Evolutionary conservation across 371 early-diverging fungal genomes (phyloP).

Genomic region (Saksenaea vasiformis): DNA sequence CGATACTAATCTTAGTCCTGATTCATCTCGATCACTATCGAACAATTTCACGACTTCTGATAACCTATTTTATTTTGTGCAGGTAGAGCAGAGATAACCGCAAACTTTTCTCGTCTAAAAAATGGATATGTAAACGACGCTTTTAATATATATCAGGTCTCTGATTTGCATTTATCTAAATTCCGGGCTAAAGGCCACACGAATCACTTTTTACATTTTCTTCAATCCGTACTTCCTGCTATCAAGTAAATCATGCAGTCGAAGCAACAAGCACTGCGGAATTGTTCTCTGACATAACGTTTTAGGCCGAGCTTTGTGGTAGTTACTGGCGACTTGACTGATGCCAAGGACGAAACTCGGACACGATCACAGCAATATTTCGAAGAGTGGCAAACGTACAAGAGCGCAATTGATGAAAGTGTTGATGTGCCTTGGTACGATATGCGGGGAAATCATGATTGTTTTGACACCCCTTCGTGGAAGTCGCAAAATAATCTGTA

Average conservation of each 20-base stretch:
- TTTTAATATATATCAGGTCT: slow-evolving; percentile 52
- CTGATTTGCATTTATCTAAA: slow-evolving; percentile 85
- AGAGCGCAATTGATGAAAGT: slow-evolving; percentile 57
- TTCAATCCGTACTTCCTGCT: slow-evolving; percentile 66
- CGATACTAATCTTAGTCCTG: too few relatives aligned
- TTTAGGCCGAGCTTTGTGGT: slow-evolving; percentile 66
- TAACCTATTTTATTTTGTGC: slow-evolving; percentile 59
- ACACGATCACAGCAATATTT: slow-evolving; percentile 73
- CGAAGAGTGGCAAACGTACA: slow-evolving; percentile 85
- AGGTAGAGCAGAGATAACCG: slow-evolving; percentile 35
- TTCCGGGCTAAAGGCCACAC: slow-evolving; percentile 67
- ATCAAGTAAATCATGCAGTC: slow-evolving; percentile 34
- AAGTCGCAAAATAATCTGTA: slow-evolving; percentile 67
- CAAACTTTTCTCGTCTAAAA: neutral
- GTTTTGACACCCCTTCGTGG: slow-evolving; percentile 77
- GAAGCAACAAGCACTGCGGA: neutral
- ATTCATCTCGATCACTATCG: too few relatives aligned
- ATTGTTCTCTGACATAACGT: neutral
- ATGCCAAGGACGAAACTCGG: slow-evolving; percentile 74
- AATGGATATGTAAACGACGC: too few relatives aligned
- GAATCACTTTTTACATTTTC: slow-evolving; percentile 73
- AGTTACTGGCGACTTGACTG: slow-evolving; percentile 84
- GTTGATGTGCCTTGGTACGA: slow-evolving; percentile 71
- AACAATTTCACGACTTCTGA: too few relatives aligned
- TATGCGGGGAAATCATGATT: slow-evolving; percentile 86